phyloP scores from a whole-genome alignment of 257 asterid species.

The Paraleonurus japonicus region DNA sequence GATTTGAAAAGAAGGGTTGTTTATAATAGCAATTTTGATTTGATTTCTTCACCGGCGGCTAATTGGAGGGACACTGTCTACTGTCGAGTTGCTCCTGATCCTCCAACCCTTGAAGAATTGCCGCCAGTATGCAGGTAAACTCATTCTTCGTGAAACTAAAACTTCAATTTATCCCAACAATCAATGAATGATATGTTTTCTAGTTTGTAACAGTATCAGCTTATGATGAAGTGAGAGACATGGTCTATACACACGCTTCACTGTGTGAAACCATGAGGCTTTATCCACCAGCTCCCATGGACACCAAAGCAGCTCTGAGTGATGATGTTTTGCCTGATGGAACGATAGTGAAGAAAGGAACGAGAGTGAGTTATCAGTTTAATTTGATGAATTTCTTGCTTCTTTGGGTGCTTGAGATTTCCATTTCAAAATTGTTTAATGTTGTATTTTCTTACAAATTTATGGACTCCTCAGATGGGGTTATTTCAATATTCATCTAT shows the following conservation, averaged over 20 bases:
- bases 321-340: constrained; percentile 53
- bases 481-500: not conserved
- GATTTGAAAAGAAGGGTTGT: no score
- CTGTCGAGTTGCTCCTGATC: constrained; percentile 63
- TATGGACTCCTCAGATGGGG: not conserved
- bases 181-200: no score
- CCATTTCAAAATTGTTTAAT: not conserved
- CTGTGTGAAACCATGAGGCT: constrained; percentile 54
- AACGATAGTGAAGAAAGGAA: constrained; percentile 24
- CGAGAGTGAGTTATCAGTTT: constrained; percentile 22
- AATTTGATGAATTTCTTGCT: not conserved
- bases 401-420: constrained; percentile 1
- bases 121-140: constrained; percentile 76
- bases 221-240: constrained; percentile 48
- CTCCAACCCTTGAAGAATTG: constrained; percentile 48
- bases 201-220: no score
- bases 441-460: not conserved
- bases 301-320: constrained; percentile 28
- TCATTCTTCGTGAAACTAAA: no score
- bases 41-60: constrained; percentile 40
- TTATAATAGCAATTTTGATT: constrained; percentile 55
- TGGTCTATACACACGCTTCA: constrained; percentile 50
- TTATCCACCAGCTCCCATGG: constrained; percentile 52
- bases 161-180: no score
- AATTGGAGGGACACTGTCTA: constrained; percentile 82